These are phyloP conservation scores for Fusarium brachygibbosum DNA, from an alignment of 2,329 filamentous ascomycete species.

Conservation along the genomic window DNA sequence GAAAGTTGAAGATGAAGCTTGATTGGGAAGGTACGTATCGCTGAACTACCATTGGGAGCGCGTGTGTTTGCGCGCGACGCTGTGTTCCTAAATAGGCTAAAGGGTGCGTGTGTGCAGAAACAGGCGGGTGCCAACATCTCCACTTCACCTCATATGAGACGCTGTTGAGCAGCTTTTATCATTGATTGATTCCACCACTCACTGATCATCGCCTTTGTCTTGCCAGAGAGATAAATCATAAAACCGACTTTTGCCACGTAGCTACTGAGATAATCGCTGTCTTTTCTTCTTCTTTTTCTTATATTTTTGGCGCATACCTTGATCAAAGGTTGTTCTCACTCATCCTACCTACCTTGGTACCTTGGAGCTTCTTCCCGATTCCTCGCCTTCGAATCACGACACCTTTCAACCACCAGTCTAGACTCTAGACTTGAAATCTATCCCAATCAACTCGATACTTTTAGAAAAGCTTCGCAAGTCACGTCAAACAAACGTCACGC, in stretches of 20 bases:
- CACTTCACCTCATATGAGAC: conserved; percentile 19
- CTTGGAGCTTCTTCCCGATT: conserved; percentile 22
- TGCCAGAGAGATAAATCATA: background rate
- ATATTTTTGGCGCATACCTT: background rate
- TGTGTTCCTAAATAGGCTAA: conserved; percentile 9
- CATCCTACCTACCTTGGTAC: conserved; percentile 6
- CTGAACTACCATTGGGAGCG: conserved; percentile 15
- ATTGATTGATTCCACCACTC: background rate
- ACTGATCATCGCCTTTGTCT: background rate
- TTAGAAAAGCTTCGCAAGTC: background rate
- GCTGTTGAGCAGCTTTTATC: background rate
- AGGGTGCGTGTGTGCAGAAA: background rate
- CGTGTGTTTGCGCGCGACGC: conserved; percentile 20
- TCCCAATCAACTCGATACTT: background rate
- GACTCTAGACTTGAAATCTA: background rate
- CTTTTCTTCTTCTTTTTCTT: background rate
- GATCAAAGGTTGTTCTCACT: background rate
- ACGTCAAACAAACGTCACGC: background rate
- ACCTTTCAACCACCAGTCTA: conserved; percentile 10
- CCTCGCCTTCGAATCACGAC: conserved; percentile 12
- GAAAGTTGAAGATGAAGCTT: conserved; percentile 34
- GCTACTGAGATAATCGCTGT: no score
- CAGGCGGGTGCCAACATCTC: conserved; percentile 3
- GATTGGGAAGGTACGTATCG: conserved; percentile 31
- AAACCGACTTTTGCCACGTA: background rate